Conservation (phyloP, 495 filamentous ascomycete species). For the Penicillium parvum region DNA sequence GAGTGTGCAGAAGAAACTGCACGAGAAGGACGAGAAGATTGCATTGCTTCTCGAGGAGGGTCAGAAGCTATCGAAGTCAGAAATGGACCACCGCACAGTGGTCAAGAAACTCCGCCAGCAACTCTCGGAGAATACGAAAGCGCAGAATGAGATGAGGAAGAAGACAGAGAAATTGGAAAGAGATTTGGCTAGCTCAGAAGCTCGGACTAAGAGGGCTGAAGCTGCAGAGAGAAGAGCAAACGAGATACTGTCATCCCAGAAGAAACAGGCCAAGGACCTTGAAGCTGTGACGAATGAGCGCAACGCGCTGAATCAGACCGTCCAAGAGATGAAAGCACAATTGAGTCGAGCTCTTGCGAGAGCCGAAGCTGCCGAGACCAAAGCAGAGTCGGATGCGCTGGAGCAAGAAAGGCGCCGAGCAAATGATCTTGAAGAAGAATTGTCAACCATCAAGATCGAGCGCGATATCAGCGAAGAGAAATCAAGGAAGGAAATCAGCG, state of each 20-base stretch:
- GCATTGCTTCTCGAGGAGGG: constrained; percentile 88
- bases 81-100: constrained; percentile 74
- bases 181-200: constrained; percentile 53
- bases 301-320: constrained; percentile 58
- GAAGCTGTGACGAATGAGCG: constrained; percentile 61
- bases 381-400: constrained; percentile 61
- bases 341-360: constrained; percentile 63
- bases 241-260: constrained; percentile 61
- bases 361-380: constrained; percentile 62
- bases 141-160: constrained; percentile 42
- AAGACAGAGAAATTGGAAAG: constrained; percentile 63
- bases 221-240: constrained; percentile 60
- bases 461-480: constrained; percentile 68
- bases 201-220: constrained; percentile 59
- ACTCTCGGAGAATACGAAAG: constrained; percentile 50
- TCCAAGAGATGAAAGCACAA: constrained; percentile 66
- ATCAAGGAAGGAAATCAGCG: constrained; percentile 61
- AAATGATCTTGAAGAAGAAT: constrained; percentile 65
- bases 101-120: constrained; percentile 84
- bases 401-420: constrained; percentile 64
- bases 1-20: constrained; percentile 68
- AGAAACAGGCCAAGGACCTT: constrained; percentile 65
- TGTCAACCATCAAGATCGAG: constrained; percentile 69
- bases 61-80: constrained; percentile 78
- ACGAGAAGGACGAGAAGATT: constrained; percentile 87